Evolutionary conservation across 495 filamentous ascomycete species (phyloP).

Genomic region (Lasiosphaeriaceae sp.): DNA sequence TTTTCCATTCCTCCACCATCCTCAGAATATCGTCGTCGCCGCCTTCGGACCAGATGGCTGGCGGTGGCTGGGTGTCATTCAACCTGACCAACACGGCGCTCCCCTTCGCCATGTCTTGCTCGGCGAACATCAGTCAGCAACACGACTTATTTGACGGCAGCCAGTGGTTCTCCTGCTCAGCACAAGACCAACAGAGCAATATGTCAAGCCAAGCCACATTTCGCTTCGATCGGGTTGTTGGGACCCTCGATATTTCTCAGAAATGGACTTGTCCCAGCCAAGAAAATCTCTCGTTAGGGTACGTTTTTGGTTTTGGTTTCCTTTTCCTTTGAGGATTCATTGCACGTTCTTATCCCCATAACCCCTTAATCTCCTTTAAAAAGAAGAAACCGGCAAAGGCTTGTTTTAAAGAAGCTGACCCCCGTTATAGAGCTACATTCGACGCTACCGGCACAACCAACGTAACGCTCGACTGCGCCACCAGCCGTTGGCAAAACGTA

Average conservation of each 20-base stretch:
- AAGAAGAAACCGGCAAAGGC: not conserved
- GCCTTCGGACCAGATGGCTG: constrained; percentile 8
- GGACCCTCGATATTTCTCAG: constrained; percentile 32
- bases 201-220: constrained; percentile 22
- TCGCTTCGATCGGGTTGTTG: constrained; percentile 28
- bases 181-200: not conserved
- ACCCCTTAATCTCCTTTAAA: no score
- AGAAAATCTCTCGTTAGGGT: no score
- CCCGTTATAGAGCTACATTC: not conserved
- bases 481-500: constrained; percentile 29
- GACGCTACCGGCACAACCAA: constrained; percentile 7
- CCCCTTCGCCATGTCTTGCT: constrained; percentile 23
- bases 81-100: constrained; percentile 18
- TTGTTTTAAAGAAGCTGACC: not conserved
- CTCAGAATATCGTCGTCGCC: no score
- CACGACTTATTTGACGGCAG: constrained; percentile 42
- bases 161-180: constrained; percentile 28
- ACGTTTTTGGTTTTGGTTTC: no score
- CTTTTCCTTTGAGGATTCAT: no score
- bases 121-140: constrained; percentile 27
- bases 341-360: no score
- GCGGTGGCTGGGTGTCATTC: constrained; percentile 10
- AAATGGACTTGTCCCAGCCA: constrained; percentile 34
- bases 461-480: constrained; percentile 29
- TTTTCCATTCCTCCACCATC: constrained; percentile 8